Base-by-base conservation (phyloP, 352 stramenopile species). In the Phytophthora pini region DNA sequence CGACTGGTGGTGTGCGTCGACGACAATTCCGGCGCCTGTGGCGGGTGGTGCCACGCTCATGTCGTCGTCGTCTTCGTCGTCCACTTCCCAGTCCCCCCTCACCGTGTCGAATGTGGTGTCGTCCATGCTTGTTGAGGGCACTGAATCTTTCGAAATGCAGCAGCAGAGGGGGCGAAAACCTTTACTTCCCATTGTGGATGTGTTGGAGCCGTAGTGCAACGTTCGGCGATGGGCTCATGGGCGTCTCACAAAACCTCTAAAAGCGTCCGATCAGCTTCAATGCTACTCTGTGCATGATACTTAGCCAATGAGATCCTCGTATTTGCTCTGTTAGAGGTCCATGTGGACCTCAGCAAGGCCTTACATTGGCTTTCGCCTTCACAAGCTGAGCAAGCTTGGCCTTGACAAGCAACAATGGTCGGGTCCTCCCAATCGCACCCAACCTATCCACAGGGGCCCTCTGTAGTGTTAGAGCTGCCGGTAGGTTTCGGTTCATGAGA, bases 151-250 rank as follows among this genome's bases (percentile, higher is more conserved):
- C 24, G 12, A 39, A 26, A 26, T 26, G 24, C 5, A 39, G 24
- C 5, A 39, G 15, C 2, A 9, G 15, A 54, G 13, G 27, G 27
- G 29, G 47, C 15, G 29, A 17, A 3, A 13, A 52, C 45, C 47
- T 54, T 10, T 54, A 54, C 26, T 17, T 7, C 5, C 5, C 47
- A 41, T 54, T 54, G 29, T 54, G 27, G 17, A 5, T 54, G 24
- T 1, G 6, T 8, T 26, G 29, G 6, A 7, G 6, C 4, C 29
- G 15, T 54, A 54, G 41, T 31, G 9, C n/a, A 4, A 26, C 29
- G 27, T 13, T 4, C 17, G 29, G 15, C n/a, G 29, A 54, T 54
- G 29, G 3, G 24, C 27, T 54, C 27, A 3, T 54, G 29, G 47
- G 12, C n/a, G 29, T 41, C 47, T 39, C 2, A 8, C 11, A 15